phyloP scores from a whole-genome alignment of 768 basidiomycete genomes.

The Lactarius psammicola region DNA sequence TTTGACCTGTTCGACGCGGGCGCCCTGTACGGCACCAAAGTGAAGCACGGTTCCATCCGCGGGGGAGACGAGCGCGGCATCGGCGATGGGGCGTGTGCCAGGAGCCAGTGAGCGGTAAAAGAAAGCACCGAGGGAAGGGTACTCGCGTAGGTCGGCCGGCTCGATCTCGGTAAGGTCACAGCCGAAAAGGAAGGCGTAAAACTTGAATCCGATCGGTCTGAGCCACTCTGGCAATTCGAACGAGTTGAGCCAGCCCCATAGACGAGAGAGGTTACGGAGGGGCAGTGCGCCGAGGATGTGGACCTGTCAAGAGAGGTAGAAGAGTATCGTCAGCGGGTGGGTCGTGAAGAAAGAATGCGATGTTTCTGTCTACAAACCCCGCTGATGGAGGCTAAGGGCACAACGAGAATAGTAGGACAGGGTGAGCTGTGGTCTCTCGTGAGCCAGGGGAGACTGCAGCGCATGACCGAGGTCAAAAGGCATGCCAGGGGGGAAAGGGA shows the following conservation, averaged over 20 bases:
- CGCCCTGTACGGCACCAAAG: constrained; percentile 77
- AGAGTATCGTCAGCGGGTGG: not conserved
- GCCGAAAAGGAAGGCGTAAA: constrained; percentile 87
- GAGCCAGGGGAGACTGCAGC: not conserved
- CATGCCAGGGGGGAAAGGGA: not conserved
- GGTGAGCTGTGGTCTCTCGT: not conserved
- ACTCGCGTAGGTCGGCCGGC: constrained; percentile 68
- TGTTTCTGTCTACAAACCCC: constrained; percentile 6
- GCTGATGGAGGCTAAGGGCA: not conserved
- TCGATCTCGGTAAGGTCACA: constrained; percentile 94
- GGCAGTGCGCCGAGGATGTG: constrained; percentile 95
- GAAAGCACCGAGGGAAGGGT: constrained; percentile 89
- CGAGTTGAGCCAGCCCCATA: constrained; percentile 96
- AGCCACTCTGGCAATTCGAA: constrained; percentile 93
- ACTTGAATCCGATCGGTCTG: constrained; percentile 81
- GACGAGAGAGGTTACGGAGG: constrained; percentile 88
- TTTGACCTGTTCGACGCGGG: constrained; percentile 93
- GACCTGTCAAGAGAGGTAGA: constrained; percentile 52
- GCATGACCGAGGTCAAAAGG: not conserved
- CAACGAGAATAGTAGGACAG: too few species aligned
- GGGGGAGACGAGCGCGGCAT: constrained; percentile 68
- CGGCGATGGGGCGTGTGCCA: constrained; percentile 74
- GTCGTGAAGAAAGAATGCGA: not conserved
- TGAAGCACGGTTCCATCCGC: constrained; percentile 93
- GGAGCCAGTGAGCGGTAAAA: constrained; percentile 87